Evolutionary conservation across 805 yeast genomes (phyloP), one percentile per base, ranked within the genome.

Genomic region (Yamadazyma philogaea): DNA sequence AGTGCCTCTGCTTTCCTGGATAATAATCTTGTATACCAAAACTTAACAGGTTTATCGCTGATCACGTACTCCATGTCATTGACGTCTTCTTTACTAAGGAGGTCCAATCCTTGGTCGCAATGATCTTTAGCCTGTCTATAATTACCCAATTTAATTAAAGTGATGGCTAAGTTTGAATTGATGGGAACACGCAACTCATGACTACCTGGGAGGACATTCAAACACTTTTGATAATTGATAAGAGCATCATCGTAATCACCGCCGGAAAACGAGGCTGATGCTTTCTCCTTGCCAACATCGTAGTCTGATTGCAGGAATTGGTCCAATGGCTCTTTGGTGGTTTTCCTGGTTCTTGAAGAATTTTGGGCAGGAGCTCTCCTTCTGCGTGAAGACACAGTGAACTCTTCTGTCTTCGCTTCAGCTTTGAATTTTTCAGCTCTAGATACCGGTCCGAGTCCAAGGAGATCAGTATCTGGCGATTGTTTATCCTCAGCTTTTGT

Each of bases 191-290:
- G 72, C 30, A 82, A 69, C 22, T 81, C 74, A 59, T 91, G 96
- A 7, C 67, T 66, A 1, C 56, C 50, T 0, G 96, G 95, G 2
- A 89, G 65, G 3, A 78, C 55, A 11, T 52, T 45, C 20, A 73
- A 53, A 37, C 79, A 67, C 31, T 74, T 66, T 24, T 77, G 70
- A 57, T 86, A 93, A 41, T 72, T 70, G 21, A 66, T 73, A 11
- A 78, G 66, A 0, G 99, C 90, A 4, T 66, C 56, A 3, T 79
- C 60, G 58, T 84, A 93, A 59, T 93, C 91, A 15, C 99, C 99
- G n/a, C 79, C 74, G 43, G 78, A 77, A 66, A 81, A 93, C 1
- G 80, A 72, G 14, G 72, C 72, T 6, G 78, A 66, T 5, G 89
- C 99, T 19, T 71, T 71, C 6, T 61, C 63, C 46, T 80, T 78